A percentile compares a stretch with the other conserved stretches of the same genome.
These are phyloP conservation scores for Chaetomium sp. DNA, from an alignment of 2,329 filamentous ascomycete species.

Conservation along the genomic window DNA sequence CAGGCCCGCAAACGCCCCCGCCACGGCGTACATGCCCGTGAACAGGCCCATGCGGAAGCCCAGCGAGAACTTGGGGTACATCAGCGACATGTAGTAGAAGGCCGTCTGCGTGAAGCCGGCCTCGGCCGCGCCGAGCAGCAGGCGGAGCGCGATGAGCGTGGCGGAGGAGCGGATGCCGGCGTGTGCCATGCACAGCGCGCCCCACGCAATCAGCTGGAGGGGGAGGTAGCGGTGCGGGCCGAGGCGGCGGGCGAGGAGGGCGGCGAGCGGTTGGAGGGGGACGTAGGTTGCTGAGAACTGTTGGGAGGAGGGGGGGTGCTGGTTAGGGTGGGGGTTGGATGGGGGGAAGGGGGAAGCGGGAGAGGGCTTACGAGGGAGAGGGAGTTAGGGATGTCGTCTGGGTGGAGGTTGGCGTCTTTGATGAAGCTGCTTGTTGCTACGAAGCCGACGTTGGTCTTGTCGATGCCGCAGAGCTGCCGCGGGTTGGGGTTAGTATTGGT, in stretches of 20 bases:
- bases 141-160: conserved; percentile 7
- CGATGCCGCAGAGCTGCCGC: conserved; percentile 20
- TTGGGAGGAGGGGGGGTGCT: not conserved
- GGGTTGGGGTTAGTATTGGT: not conserved
- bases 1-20: conserved; percentile 15
- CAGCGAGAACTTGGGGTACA: conserved; percentile 11
- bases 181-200: conserved; percentile 16
- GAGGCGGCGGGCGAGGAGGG: conserved; percentile 11
- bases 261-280: conserved; percentile 8
- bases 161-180: conserved; percentile 4
- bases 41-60: conserved; percentile 9
- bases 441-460: conserved; percentile 18
- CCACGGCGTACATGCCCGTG: conserved; percentile 14
- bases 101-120: conserved; percentile 14
- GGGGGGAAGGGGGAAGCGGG: not conserved
- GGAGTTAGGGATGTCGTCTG: conserved; percentile 14
- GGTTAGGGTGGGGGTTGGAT: no score
- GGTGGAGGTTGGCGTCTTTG: conserved; percentile 14
- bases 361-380: not conserved
- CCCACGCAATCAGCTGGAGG: not conserved
- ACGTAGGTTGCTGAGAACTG: conserved; percentile 19
- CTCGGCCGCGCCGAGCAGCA: conserved; percentile 14
- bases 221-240: conserved; percentile 3
- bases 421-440: conserved; percentile 14
- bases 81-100: conserved; percentile 15